phyloP scores from a whole-genome alignment of 2,329 filamentous ascomycete genomes.

The Pezicula neosporulosa region DNA sequence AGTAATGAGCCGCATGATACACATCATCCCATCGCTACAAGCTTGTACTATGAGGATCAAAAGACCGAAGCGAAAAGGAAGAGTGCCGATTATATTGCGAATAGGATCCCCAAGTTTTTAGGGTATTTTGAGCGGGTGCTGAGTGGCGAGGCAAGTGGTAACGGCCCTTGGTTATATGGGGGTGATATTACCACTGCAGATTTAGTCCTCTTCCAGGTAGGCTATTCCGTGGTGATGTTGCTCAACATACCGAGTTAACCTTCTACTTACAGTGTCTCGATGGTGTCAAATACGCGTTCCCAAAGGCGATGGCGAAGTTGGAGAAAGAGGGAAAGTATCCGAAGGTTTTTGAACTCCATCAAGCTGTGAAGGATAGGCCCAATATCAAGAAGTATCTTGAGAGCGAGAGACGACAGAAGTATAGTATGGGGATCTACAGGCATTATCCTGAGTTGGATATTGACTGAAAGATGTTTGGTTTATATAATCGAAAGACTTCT shows the following conservation, averaged over 20 bases:
- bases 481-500: background rate
- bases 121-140: slow-evolving; percentile 68
- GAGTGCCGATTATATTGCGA: slow-evolving; percentile 53
- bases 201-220: slow-evolving; percentile 18
- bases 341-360: slow-evolving; percentile 61
- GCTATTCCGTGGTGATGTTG: background rate
- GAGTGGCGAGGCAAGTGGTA: slow-evolving; percentile 50
- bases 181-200: slow-evolving; percentile 67
- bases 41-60: slow-evolving; percentile 71
- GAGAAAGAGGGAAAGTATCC: slow-evolving; percentile 49
- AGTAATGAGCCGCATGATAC: slow-evolving; percentile 71
- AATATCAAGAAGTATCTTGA: slow-evolving; percentile 66
- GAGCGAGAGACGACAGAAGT: slow-evolving; percentile 60
- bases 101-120: slow-evolving; percentile 69
- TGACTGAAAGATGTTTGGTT: background rate
- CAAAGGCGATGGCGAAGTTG: slow-evolving; percentile 57
- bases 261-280: slow-evolving; percentile 8
- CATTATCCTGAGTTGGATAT: slow-evolving; percentile 70
- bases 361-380: slow-evolving; percentile 57
- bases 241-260: too few species aligned
- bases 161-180: slow-evolving; percentile 64
- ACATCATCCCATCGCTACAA: slow-evolving; percentile 65
- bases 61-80: slow-evolving; percentile 60
- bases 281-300: slow-evolving; percentile 63
- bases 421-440: slow-evolving; percentile 64